phyloP scores from a whole-genome alignment of 305 asterid genomes.

The Fraxinus paxiana region DNA sequence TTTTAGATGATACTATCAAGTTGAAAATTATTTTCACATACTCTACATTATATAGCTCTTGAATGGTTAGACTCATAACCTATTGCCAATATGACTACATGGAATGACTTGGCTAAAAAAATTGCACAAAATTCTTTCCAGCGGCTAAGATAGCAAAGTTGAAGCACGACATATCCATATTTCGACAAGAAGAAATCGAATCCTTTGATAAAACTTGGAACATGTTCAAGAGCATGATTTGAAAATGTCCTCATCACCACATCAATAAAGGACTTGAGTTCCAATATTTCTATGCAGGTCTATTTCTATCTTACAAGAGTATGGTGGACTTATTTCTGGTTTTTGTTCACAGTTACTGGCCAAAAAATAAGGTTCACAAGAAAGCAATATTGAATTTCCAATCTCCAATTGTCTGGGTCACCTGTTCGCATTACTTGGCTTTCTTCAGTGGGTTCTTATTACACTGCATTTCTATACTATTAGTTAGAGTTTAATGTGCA shows the following conservation, averaged over 20 bases:
- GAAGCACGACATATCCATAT: neutral
- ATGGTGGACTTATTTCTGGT: neutral
- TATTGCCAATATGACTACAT: neutral
- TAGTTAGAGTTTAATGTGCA: too few species aligned
- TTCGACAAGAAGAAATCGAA: neutral
- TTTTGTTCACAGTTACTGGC: too few species aligned
- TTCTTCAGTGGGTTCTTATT: too few species aligned
- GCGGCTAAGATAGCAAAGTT: neutral
- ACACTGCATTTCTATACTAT: too few species aligned
- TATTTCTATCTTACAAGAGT: neutral
- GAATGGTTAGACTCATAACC: neutral
- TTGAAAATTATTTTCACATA: neutral
- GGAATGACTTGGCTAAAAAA: neutral
- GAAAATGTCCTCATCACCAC: neutral
- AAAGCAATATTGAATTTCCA: too few species aligned
- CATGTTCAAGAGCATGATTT: neutral
- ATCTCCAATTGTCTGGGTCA: too few species aligned
- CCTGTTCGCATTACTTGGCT: too few species aligned
- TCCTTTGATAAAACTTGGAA: too few species aligned
- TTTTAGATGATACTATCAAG: neutral
- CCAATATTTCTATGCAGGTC: neutral
- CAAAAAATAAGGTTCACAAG: too few species aligned
- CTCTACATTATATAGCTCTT: neutral
- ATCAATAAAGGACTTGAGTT: neutral
- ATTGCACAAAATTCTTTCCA: neutral